Conservation (phyloP, 1,139 yeast genomes). For the Hemisphaericaspora xylanilytica region DNA sequence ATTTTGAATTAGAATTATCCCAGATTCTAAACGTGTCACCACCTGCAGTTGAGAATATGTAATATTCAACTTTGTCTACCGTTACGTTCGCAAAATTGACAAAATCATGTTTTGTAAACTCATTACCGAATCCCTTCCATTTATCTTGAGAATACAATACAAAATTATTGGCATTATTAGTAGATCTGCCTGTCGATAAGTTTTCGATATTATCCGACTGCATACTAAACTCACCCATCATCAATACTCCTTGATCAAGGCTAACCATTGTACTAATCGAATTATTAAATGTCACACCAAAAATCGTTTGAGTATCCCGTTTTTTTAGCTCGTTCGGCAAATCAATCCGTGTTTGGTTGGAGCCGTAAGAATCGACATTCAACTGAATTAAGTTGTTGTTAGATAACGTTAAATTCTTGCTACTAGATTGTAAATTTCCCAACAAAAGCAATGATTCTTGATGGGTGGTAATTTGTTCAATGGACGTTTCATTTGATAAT, state of each 20-base stretch:
- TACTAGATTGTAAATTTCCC: slow-evolving; percentile 51
- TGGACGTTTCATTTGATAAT: slow-evolving; percentile 41
- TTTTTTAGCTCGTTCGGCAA: slow-evolving; percentile 15
- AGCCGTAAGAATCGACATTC: slow-evolving; percentile 29
- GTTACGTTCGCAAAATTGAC: slow-evolving; percentile 37
- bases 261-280: slow-evolving; percentile 25
- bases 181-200: slow-evolving; percentile 29
- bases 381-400: slow-evolving; percentile 31
- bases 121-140: slow-evolving; percentile 44
- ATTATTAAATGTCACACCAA: slow-evolving; percentile 33
- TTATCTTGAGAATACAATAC: slow-evolving; percentile 26
- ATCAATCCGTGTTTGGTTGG: slow-evolving; percentile 27
- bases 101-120: slow-evolving; percentile 21
- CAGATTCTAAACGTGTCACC: slow-evolving; percentile 30
- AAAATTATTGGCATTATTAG: slow-evolving; percentile 32
- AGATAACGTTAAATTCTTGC: slow-evolving; percentile 27
- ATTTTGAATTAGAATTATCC: slow-evolving; percentile 35
- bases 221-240: slow-evolving; percentile 35
- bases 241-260: slow-evolving; percentile 23
- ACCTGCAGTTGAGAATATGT: slow-evolving; percentile 34
- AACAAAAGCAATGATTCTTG: slow-evolving; percentile 28
- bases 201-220: slow-evolving; percentile 22
- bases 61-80: slow-evolving; percentile 34
- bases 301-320: slow-evolving; percentile 24
- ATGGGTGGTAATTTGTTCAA: slow-evolving; percentile 32